Evolutionary conservation across 2,329 filamentous ascomycete genomes (phyloP).

Genomic region (Fusarium sp.): DNA sequence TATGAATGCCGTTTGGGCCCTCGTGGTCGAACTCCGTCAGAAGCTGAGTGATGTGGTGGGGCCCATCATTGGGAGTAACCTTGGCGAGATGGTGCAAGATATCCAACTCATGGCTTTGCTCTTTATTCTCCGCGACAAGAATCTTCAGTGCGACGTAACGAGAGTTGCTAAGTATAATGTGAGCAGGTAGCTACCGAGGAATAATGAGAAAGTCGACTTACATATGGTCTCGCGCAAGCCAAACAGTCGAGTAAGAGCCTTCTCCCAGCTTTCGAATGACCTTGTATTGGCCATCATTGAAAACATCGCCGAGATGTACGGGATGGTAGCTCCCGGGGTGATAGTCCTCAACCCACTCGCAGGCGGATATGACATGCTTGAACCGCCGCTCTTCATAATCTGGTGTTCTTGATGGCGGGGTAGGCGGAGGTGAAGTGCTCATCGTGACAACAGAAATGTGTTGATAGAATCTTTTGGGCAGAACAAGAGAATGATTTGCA

Average conservation of each 20-base stretch:
- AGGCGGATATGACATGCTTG: slow-evolving; percentile 40
- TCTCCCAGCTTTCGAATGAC: slow-evolving; percentile 58
- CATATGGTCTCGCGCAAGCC: slow-evolving; percentile 52
- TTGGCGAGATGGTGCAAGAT: slow-evolving; percentile 17
- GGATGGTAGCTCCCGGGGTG: slow-evolving; percentile 57
- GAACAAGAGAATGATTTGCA: too few relatives aligned
- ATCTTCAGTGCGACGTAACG: slow-evolving; percentile 15
- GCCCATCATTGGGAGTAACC: fast-evolving
- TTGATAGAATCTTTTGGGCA: fast-evolving
- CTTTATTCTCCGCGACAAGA: background rate
- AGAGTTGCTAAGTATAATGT: slow-evolving; percentile 18
- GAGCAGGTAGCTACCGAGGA: fast-evolving
- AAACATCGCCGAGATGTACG: slow-evolving; percentile 54
- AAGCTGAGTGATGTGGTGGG: slow-evolving; percentile 47
- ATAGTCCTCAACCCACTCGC: slow-evolving; percentile 51
- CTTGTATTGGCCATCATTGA: slow-evolving; percentile 54
- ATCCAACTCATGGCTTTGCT: slow-evolving; percentile 23
- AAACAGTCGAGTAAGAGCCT: slow-evolving; percentile 59
- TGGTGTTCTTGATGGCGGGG: background rate
- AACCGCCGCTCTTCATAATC: slow-evolving; percentile 35
- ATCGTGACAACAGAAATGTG: background rate
- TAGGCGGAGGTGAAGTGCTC: background rate
- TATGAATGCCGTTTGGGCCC: slow-evolving; percentile 49
- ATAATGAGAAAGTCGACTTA: slow-evolving; percentile 37
- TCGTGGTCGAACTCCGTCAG: slow-evolving; percentile 45